Evolutionary conservation across 192 early-diverging fungal genomes (phyloP).

Genomic region (Geranomyces michiganensis): DNA sequence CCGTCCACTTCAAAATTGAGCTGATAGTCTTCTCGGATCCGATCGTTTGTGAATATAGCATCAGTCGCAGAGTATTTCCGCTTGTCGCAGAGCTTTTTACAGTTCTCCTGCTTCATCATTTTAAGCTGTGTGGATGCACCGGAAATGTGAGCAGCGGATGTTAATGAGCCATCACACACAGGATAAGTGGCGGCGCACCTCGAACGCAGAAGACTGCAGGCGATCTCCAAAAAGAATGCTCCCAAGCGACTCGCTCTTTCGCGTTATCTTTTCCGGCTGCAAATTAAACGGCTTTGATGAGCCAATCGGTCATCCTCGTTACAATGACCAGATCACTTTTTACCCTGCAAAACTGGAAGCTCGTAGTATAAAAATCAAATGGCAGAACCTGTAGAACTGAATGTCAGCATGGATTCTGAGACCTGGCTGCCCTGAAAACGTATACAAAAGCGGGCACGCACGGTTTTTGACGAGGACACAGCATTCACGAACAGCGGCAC

Average conservation of each 20-base stretch:
- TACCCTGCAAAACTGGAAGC: slow-evolving; percentile 58
- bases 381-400: slow-evolving; percentile 46
- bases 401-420: too few relatives aligned
- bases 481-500: slow-evolving; percentile 87
- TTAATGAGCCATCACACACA: background rate
- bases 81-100: slow-evolving; percentile 10
- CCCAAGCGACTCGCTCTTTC: slow-evolving; percentile 81
- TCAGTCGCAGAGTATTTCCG: slow-evolving; percentile 36
- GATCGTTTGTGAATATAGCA: slow-evolving; percentile 84
- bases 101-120: slow-evolving; percentile 16
- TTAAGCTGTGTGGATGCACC: slow-evolving; percentile 6
- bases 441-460: slow-evolving; percentile 17
- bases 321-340: slow-evolving; percentile 37
- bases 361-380: slow-evolving; percentile 86
- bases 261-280: slow-evolving; percentile 28
- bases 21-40: slow-evolving; percentile 58
- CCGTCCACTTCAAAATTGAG: slow-evolving; percentile 80
- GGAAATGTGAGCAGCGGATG: background rate
- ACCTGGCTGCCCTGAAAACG: too few relatives aligned
- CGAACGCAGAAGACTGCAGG: slow-evolving; percentile 79
- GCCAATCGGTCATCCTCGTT: too few relatives aligned
- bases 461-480: slow-evolving; percentile 68
- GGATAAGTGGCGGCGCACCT: slow-evolving; percentile 51
- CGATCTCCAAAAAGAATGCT: slow-evolving; percentile 96
- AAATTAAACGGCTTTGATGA: slow-evolving; percentile 45